A percentile compares a stretch with the other conserved stretches of the same genome.
phyloP scores from a whole-genome alignment of 768 basidiomycete genomes.

The Trametes meyenii region DNA sequence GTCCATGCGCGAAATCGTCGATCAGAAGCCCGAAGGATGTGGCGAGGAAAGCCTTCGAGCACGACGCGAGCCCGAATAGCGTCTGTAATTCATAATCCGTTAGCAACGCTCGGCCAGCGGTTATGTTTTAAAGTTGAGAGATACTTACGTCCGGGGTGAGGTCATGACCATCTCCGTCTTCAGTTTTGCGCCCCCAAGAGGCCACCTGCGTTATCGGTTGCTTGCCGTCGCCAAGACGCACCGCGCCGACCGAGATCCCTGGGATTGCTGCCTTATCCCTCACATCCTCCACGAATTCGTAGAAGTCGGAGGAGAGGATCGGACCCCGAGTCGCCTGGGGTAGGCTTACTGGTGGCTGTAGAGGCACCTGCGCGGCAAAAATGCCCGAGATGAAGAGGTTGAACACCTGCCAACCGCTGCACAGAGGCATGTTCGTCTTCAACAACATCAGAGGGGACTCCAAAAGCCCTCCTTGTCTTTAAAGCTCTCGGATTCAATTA shows the following conservation, averaged over 20 bases:
- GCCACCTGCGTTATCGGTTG: slow-evolving; percentile 13
- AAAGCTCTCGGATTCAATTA: no score
- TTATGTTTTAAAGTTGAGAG: neutral
- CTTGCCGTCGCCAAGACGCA: slow-evolving; percentile 10
- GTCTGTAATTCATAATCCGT: slow-evolving; percentile 24
- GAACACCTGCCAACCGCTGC: no score
- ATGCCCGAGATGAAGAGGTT: no score
- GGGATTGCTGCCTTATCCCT: slow-evolving; percentile 14
- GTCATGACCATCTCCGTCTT: slow-evolving; percentile 19
- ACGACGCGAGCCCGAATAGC: slow-evolving; percentile 35
- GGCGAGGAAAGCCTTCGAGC: slow-evolving; percentile 37
- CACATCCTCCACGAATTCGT: slow-evolving; percentile 15
- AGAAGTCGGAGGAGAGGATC: slow-evolving; percentile 12
- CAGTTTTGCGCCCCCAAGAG: slow-evolving; percentile 19
- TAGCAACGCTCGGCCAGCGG: neutral
- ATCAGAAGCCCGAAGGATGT: slow-evolving; percentile 36
- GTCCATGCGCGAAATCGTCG: slow-evolving; percentile 36
- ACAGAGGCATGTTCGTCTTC: no score
- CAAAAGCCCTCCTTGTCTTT: no score
- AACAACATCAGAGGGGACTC: no score
- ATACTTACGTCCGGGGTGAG: slow-evolving; percentile 19
- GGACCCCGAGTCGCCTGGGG: neutral
- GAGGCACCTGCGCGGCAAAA: no score
- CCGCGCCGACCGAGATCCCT: slow-evolving; percentile 22
- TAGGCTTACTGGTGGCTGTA: no score